Evolutionary conservation across 192 early-diverging fungal genomes (phyloP).

Genomic region (Chytriomyces sp.): DNA sequence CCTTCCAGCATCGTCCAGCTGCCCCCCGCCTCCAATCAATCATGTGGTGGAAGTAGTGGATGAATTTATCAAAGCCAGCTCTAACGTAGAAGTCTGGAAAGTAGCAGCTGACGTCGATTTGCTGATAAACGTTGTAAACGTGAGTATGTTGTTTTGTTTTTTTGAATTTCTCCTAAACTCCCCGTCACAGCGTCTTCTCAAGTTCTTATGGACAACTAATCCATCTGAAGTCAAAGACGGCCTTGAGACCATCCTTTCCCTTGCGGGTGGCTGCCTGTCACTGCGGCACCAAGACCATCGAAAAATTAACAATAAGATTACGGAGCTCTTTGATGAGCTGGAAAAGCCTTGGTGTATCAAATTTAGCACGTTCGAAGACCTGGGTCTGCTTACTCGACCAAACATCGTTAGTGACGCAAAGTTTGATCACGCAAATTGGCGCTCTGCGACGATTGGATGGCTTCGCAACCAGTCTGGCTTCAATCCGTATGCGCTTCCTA

Average conservation of each 20-base stretch:
- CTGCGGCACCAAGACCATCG: slow-evolving; percentile 18
- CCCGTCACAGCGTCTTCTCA: slow-evolving; percentile 31
- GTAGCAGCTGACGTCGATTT: slow-evolving; percentile 25
- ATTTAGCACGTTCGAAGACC: slow-evolving; percentile 9
- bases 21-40: slow-evolving; percentile 13
- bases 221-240: slow-evolving; percentile 9
- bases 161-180: neutral
- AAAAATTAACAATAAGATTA: slow-evolving; percentile 28
- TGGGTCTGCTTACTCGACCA: neutral
- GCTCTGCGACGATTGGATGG: slow-evolving; percentile 35
- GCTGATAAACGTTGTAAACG: slow-evolving; percentile 34
- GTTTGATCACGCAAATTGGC: slow-evolving; percentile 17
- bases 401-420: neutral
- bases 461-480: slow-evolving; percentile 20
- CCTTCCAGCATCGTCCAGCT: slow-evolving; percentile 21
- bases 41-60: neutral
- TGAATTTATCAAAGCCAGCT: slow-evolving; percentile 21
- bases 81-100: neutral
- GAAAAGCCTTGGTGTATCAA: slow-evolving; percentile 42
- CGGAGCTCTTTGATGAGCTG: slow-evolving; percentile 28
- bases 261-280: neutral
- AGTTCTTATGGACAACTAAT: slow-evolving; percentile 35
- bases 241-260: slow-evolving; percentile 17
- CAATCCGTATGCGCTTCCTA: slow-evolving; percentile 35
- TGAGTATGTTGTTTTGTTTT: slow-evolving; percentile 10